Evolutionary conservation across 2,329 filamentous ascomycete genomes (phyloP), one percentile per base, ranked within the genome.

Genomic region (Pseudonectria foliicola): DNA sequence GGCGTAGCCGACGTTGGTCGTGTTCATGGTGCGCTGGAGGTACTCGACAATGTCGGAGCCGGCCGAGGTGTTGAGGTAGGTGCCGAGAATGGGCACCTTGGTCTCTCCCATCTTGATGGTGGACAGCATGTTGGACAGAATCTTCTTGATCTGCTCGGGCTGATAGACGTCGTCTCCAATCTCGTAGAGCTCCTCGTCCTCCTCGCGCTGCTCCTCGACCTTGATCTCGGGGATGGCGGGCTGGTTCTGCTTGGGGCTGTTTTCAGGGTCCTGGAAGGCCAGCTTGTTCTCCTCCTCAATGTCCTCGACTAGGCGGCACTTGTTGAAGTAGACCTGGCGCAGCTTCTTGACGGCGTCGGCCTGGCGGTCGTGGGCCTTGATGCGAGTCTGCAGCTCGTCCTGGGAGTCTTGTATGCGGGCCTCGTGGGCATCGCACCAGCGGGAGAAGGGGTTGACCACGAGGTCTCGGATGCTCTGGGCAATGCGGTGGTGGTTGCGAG

Each of bases 241-340:
- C 35, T 76, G 71, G 39, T 50, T 53, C 27, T 69, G 58, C 58
- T 79, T 70, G 3, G 84, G 82, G 59, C 83, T 88, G 24, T 61
- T 68, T 51, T 82, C 76, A 3, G 88, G 87, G 46, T 89, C 87
- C 60, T 95, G 88, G 63, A 98, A 98, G 26, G 89, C 92, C 36
- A 98, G 75, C 64, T 98, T 96, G 61, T 95, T 95, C 68, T 98
- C 93, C 63, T 98, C 92, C 60, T 98, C 92, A 41, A 96, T 67
- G 57, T 98, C 92, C 59, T 98, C 93, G 6, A 96, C 83, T 43
- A 95, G 70, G 32, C 93, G 82, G 60, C 92, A 98, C 66, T 96
- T 98, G 71, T 96, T 98, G 74, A 96, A 96, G 65, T 98, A 98
- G 51, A 86, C 85, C 61, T 85, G 95, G 45, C 92, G 80, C 50